Conservation (phyloP, 805 yeast genomes). For the Candida ficus region DNA sequence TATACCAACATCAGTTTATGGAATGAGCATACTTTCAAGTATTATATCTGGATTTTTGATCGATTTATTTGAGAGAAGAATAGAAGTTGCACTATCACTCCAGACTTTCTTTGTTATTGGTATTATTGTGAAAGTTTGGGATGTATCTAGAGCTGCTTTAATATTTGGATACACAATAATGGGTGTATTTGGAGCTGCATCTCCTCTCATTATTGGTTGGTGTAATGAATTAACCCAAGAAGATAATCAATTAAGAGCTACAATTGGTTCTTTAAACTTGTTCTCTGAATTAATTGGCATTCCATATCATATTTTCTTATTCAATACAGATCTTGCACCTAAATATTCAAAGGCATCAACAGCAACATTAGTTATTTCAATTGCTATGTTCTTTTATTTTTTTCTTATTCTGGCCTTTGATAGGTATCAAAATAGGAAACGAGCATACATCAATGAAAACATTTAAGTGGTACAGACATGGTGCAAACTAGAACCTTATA, state of each 20-base stretch:
- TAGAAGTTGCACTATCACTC: conserved; percentile 11
- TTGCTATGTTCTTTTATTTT: conserved; percentile 12
- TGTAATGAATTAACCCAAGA: conserved; percentile 22
- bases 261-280: conserved; percentile 20
- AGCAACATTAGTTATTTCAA: conserved; percentile 10
- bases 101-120: conserved; percentile 15
- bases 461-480: no score
- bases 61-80: conserved; percentile 16
- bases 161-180: conserved; percentile 14
- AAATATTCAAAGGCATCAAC: conserved; percentile 12
- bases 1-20: conserved; percentile 16
- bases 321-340: conserved; percentile 20
- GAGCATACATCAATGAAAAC: conserved; percentile 14
- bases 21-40: conserved; percentile 17
- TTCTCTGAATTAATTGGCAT: conserved; percentile 13
- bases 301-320: conserved; percentile 14
- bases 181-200: conserved; percentile 16
- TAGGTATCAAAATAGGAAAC: conserved; percentile 18
- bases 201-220: conserved; percentile 20
- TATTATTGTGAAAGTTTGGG: conserved; percentile 12
- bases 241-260: conserved; percentile 22
- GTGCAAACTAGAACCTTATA: no score
- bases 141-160: conserved; percentile 15
- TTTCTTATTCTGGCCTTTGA: conserved; percentile 17
- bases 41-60: conserved; percentile 15